A percentile compares a stretch with the other conserved stretches of the same genome.
phyloP scores from a whole-genome alignment of 768 basidiomycete genomes.

The Lactarius psammicola region DNA sequence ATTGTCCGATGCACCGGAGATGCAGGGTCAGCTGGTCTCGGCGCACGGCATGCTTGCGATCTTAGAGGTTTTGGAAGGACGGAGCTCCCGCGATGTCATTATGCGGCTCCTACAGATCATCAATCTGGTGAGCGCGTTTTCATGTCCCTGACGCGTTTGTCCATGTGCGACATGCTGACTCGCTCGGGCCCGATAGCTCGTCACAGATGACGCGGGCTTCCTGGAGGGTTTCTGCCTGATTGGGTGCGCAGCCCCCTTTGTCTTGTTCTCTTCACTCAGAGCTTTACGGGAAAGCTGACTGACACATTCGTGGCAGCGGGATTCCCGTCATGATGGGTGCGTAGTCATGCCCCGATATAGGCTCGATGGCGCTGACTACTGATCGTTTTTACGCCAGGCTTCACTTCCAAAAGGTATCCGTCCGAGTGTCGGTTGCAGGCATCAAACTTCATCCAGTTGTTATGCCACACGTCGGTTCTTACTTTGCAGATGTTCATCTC shows the following conservation, averaged over 20 bases:
- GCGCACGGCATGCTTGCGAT: slow-evolving; percentile 95
- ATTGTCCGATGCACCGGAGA: slow-evolving; percentile 76
- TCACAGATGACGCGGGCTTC: slow-evolving; percentile 70
- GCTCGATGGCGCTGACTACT: slow-evolving; percentile 10
- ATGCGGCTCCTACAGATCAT: slow-evolving; percentile 85
- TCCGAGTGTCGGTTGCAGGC: slow-evolving; percentile 94
- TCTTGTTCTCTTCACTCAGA: background rate
- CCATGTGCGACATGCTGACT: background rate
- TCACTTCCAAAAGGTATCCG: slow-evolving; percentile 92
- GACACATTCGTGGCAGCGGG: slow-evolving; percentile 48
- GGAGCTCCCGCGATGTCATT: slow-evolving; percentile 80
- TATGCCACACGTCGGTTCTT: slow-evolving; percentile 89
- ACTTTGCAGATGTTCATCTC: slow-evolving; percentile 99
- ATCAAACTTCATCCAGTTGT: slow-evolving; percentile 87
- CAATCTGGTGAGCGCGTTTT: slow-evolving; percentile 61
- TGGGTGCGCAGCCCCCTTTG: slow-evolving; percentile 46
- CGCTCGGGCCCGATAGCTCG: slow-evolving; percentile 36
- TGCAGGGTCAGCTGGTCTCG: slow-evolving; percentile 84
- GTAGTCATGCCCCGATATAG: slow-evolving; percentile 30
- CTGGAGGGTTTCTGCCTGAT: slow-evolving; percentile 95
- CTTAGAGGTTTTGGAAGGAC: slow-evolving; percentile 87
- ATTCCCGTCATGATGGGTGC: slow-evolving; percentile 93
- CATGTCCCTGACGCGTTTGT: background rate
- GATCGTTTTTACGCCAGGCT: slow-evolving; percentile 49
- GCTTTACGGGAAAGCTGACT: slow-evolving; percentile 3